phyloP scores from a whole-genome alignment of 805 yeast genomes.

The Zygoascus tannicola region DNA sequence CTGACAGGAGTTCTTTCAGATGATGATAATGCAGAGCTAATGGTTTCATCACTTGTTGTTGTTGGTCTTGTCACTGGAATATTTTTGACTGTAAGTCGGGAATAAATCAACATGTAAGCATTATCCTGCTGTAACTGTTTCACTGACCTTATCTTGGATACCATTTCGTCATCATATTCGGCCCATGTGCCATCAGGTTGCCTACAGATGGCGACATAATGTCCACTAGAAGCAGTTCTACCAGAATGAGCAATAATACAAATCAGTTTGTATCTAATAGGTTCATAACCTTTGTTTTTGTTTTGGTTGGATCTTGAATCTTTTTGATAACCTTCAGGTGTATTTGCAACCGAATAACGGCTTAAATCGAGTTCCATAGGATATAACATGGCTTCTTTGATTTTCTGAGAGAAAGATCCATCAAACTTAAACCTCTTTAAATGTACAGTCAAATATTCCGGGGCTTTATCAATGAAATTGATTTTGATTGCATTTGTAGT shows the following conservation, averaged over 20 bases:
- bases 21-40: not conserved
- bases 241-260: constrained; percentile 94
- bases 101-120: constrained; percentile 84
- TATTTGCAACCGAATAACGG: constrained; percentile 32
- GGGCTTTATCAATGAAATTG: constrained; percentile 66
- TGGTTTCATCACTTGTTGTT: not conserved
- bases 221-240: constrained; percentile 84
- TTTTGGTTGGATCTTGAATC: not conserved
- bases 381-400: constrained; percentile 77
- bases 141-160: constrained; percentile 60
- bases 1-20: not conserved
- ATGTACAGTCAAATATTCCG: constrained; percentile 81
- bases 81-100: constrained; percentile 35
- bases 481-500: constrained; percentile 71
- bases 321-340: not conserved
- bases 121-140: constrained; percentile 75
- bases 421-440: constrained; percentile 81
- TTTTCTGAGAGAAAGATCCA: constrained; percentile 53
- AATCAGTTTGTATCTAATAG: constrained; percentile 58
- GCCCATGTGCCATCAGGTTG: constrained; percentile 94
- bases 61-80: constrained; percentile 4
- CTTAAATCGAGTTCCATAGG: constrained; percentile 69
- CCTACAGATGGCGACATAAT: constrained; percentile 80
- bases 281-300: constrained; percentile 21
- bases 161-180: constrained; percentile 87